Percentiles rank a stretch among this genome's conserved stretches.
These are phyloP conservation scores for Coniochaeta hoffmannii DNA, from an alignment of 2,329 filamentous ascomycete species.

Conservation along the genomic window DNA sequence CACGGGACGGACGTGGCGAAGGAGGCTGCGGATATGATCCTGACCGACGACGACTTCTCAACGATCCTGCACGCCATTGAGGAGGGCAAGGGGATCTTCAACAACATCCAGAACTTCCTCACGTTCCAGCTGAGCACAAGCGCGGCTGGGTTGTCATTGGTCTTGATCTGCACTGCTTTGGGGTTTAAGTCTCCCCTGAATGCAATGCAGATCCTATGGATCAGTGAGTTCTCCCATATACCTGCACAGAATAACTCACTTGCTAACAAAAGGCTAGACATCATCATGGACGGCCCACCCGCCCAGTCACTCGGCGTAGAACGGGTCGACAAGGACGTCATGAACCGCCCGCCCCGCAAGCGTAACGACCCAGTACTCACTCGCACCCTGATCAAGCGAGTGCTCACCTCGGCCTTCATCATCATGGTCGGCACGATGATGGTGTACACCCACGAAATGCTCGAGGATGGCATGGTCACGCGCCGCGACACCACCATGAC, in stretches of 20 bases:
- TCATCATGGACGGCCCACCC: conserved; percentile 98
- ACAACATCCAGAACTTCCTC: conserved; percentile 98
- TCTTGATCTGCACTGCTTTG: conserved; percentile 84
- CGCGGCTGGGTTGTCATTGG: conserved; percentile 83
- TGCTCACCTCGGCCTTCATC: conserved; percentile 77
- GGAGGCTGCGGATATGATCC: conserved; percentile 88
- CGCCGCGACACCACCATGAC: conserved; percentile 98
- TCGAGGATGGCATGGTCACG: conserved; percentile 71
- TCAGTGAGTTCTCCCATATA: conserved; percentile 60
- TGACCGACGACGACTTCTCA: conserved; percentile 83
- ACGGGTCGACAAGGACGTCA: conserved; percentile 86
- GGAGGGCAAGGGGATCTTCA: conserved; percentile 98
- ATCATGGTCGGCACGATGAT: conserved; percentile 91
- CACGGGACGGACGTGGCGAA: conserved; percentile 96
- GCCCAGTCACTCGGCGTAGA: conserved; percentile 96
- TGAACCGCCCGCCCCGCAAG: conserved; percentile 81
- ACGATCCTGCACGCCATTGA: conserved; percentile 94
- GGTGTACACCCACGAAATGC: conserved; percentile 89
- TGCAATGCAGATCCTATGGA: conserved; percentile 99
- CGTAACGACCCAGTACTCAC: conserved; percentile 91
- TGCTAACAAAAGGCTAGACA: conserved; percentile 51
- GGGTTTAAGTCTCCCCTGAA: conserved; percentile 95
- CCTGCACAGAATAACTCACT: neutral
- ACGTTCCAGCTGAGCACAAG: conserved; percentile 98
- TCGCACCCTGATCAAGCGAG: conserved; percentile 68